Percentiles rank a stretch among this genome's conserved stretches.
Conservation (phyloP, 257 asterid species). For the Plantago major region DNA sequence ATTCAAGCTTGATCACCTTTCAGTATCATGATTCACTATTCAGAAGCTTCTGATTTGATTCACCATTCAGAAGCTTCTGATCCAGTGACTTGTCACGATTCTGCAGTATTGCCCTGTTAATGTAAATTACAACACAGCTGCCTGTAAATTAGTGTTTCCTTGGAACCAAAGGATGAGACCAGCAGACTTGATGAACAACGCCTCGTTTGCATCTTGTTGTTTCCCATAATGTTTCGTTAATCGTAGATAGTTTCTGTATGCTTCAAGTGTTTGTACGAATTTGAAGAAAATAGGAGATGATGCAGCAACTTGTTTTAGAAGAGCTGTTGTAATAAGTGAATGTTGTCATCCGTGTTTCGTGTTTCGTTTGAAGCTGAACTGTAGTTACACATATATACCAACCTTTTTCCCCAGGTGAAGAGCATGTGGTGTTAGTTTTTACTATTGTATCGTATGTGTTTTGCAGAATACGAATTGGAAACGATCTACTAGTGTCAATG, state of each 20-base stretch:
- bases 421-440: neutral
- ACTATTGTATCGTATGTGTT: neutral
- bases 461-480: too few species aligned
- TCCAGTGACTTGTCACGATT: conserved; percentile 13
- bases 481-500: too few species aligned
- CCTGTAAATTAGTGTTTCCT: conserved; percentile 9
- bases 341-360: neutral
- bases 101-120: conserved; percentile 13
- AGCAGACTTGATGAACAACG: conserved; percentile 12
- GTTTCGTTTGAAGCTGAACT: neutral
- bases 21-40: conserved; percentile 4
- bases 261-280: conserved; percentile 9
- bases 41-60: conserved; percentile 6
- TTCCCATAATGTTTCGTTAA: conserved; percentile 14
- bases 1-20: conserved; percentile 10
- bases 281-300: conserved; percentile 11
- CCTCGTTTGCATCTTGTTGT: neutral
- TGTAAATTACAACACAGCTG: conserved; percentile 25
- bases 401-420: neutral
- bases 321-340: conserved; percentile 5
- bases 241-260: conserved; percentile 21
- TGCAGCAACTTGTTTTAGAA: conserved; percentile 13
- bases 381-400: neutral
- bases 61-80: conserved; percentile 8
- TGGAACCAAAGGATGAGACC: neutral